Evolutionary conservation across 306 rosid genomes (phyloP).

Genomic region (Cotoneaster glaucophyllus): DNA sequence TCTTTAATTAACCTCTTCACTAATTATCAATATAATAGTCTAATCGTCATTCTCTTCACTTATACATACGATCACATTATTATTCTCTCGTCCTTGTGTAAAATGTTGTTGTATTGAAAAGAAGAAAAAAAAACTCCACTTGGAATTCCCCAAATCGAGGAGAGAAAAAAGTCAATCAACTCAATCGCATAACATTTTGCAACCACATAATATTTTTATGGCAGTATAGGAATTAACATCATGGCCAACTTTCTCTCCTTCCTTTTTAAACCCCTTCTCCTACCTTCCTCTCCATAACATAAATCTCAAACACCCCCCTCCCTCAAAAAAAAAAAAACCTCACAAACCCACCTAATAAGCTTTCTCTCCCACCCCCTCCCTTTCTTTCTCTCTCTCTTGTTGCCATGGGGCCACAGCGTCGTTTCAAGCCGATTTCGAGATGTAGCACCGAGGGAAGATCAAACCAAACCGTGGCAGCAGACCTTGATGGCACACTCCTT

Average conservation of each 20-base stretch:
- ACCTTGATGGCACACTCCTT: slow-evolving; percentile 79
- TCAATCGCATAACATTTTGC: not conserved
- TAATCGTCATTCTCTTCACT: too few species aligned
- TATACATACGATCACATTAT: too few species aligned
- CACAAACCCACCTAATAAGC: not conserved
- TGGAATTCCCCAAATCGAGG: too few species aligned
- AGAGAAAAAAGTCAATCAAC: not conserved
- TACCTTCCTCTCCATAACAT: slow-evolving; percentile 18
- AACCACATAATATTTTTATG: slow-evolving; percentile 23
- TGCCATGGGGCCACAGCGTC: slow-evolving; percentile 49
- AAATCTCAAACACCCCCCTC: not conserved
- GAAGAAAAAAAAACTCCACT: too few species aligned
- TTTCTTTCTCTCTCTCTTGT: not conserved
- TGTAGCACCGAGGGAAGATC: slow-evolving; percentile 55
- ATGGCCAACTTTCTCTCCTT: slow-evolving; percentile 17
- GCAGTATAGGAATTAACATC: not conserved
- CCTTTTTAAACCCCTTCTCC: slow-evolving; percentile 40
- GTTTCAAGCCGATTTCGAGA: slow-evolving; percentile 55
- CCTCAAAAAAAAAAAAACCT: not conserved
- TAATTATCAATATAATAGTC: too few species aligned
- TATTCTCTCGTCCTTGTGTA: too few species aligned
- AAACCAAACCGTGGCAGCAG: slow-evolving; percentile 70
- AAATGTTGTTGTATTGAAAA: too few species aligned
- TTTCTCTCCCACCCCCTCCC: not conserved
- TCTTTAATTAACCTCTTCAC: too few species aligned